Evolutionary conservation across 495 filamentous ascomycete species (phyloP).

Genomic region (Penicillium bialowiezense): DNA sequence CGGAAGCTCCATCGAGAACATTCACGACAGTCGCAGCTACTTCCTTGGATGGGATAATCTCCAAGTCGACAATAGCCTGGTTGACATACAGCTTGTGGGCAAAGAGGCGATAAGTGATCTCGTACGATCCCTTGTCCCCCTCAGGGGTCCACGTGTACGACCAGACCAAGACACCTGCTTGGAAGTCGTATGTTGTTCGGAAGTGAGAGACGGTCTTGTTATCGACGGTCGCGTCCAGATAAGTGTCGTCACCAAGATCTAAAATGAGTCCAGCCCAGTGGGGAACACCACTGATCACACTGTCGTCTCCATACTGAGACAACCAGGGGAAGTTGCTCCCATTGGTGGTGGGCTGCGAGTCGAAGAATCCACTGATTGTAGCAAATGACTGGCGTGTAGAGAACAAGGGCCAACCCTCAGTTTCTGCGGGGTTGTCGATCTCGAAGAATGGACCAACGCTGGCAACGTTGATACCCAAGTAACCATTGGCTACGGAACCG

Average conservation of each 20-base stretch:
- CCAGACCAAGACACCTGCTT: constrained; percentile 61
- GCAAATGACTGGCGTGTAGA: constrained; percentile 66
- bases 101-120: constrained; percentile 59
- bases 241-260: constrained; percentile 52
- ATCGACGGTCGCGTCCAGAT: constrained; percentile 60
- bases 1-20: constrained; percentile 56
- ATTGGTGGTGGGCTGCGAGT: constrained; percentile 59
- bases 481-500: constrained; percentile 62
- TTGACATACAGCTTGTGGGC: constrained; percentile 61
- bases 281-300: constrained; percentile 70
- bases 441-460: constrained; percentile 70
- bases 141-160: constrained; percentile 64
- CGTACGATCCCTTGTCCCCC: constrained; percentile 44
- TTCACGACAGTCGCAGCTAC: constrained; percentile 52
- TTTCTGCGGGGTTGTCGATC: constrained; percentile 46
- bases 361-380: constrained; percentile 72
- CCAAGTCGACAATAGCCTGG: constrained; percentile 58
- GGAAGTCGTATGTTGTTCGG: constrained; percentile 60
- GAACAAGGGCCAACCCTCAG: constrained; percentile 76
- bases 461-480: constrained; percentile 59
- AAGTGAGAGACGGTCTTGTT: constrained; percentile 59
- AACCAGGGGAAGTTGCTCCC: constrained; percentile 72
- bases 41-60: constrained; percentile 48
- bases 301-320: constrained; percentile 68
- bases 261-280: constrained; percentile 64